These are phyloP conservation scores for Beta macrorhiza DNA, from an alignment of 179 eudicot species.

Conservation along the genomic window DNA sequence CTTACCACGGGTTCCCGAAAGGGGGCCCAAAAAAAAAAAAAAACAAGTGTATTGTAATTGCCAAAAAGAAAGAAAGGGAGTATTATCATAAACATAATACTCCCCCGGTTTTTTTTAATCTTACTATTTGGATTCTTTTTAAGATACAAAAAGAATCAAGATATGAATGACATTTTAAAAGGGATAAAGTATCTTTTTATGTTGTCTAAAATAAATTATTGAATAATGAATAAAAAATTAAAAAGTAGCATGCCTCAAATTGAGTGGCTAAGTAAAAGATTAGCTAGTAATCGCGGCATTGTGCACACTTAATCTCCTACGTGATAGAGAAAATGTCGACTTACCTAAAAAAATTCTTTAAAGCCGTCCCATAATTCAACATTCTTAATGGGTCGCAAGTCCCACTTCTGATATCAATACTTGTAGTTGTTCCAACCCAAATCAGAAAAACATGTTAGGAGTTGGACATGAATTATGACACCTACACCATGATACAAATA, in stretches of 20 bases:
- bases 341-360: slow-evolving; percentile 5
- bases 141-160: too few relatives aligned
- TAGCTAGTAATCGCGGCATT: slow-evolving; percentile 6
- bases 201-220: not conserved
- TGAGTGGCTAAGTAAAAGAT: slow-evolving; percentile 3
- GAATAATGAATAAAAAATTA: not conserved
- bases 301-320: not conserved
- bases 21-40: too few relatives aligned
- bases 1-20: too few relatives aligned
- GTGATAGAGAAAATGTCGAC: not conserved
- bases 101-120: too few relatives aligned
- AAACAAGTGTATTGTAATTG: too few relatives aligned
- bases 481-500: not conserved
- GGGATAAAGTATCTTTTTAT: not conserved
- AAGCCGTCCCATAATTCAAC: slow-evolving; percentile 15
- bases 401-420: not conserved
- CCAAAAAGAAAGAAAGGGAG: too few relatives aligned
- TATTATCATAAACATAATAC: too few relatives aligned
- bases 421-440: not conserved
- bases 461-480: not conserved
- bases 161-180: too few relatives aligned
- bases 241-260: not conserved
- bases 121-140: too few relatives aligned
- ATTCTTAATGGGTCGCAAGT: slow-evolving; percentile 7
- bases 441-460: slow-evolving; percentile 7